A percentile compares a stretch with the other conserved stretches of the same genome.
These are phyloP conservation scores for Cladosporium sp. DNA, from an alignment of 2,329 filamentous ascomycete species.

Conservation along the genomic window DNA sequence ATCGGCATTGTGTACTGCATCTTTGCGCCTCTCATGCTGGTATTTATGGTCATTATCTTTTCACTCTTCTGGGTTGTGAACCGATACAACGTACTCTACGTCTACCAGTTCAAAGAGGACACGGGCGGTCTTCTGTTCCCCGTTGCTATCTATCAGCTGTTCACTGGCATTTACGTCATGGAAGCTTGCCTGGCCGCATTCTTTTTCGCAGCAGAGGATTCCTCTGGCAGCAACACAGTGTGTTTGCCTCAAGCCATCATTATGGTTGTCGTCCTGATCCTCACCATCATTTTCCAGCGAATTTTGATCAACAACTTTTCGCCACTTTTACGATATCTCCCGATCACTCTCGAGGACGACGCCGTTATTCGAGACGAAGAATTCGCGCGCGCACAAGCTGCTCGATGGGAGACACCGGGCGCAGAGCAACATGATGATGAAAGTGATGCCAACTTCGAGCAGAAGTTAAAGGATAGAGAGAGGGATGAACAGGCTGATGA, in stretches of 20 bases:
- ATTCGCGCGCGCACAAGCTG: conserved; percentile 69
- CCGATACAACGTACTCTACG: conserved; percentile 95
- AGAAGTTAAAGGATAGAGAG: conserved; percentile 46
- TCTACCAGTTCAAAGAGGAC: conserved; percentile 84
- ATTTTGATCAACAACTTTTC: conserved; percentile 80
- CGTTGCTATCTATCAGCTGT: conserved; percentile 89
- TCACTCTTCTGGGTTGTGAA: conserved; percentile 89
- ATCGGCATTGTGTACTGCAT: conserved; percentile 85
- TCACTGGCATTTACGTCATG: conserved; percentile 93
- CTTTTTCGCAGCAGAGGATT: conserved; percentile 70
- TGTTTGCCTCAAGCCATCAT: conserved; percentile 77
- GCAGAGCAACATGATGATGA: conserved; percentile 18
- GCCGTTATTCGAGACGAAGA: conserved; percentile 87
- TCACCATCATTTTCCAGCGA: conserved; percentile 77
- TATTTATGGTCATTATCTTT: conserved; percentile 94
- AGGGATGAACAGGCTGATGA: conserved; percentile 38
- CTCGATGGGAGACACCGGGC: conserved; percentile 36
- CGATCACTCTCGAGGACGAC: conserved; percentile 94
- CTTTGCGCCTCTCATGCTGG: conserved; percentile 82
- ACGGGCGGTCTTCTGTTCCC: conserved; percentile 93
- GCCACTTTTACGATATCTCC: conserved; percentile 83
- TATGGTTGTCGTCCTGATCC: conserved; percentile 73
- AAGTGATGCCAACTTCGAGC: conserved; percentile 39
- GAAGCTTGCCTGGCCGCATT: conserved; percentile 85
- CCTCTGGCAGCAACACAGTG: conserved; percentile 50